Conservation (phyloP, 139 green algal genomes). For the Micractinium conductrix region DNA sequence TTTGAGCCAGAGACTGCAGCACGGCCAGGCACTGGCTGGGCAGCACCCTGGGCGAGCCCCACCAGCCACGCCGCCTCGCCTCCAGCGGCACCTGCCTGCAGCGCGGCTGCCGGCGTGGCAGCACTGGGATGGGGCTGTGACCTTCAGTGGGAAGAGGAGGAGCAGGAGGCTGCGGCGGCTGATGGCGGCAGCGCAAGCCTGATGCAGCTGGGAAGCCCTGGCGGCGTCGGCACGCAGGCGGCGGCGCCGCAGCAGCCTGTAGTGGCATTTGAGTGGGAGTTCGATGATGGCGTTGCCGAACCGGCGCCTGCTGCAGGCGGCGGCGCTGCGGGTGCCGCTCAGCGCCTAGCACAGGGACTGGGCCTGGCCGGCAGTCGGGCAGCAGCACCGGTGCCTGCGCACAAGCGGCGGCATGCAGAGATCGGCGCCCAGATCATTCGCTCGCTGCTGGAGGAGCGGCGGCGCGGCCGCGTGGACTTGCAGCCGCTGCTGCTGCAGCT, state of each 20-base stretch:
- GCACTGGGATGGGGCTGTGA: slow-evolving; percentile 10
- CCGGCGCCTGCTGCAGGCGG: background rate
- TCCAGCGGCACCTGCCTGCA: background rate
- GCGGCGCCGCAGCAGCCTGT: background rate
- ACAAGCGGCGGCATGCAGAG: slow-evolving; percentile 22
- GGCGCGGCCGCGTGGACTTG: slow-evolving; percentile 41
- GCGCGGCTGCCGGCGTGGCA: background rate
- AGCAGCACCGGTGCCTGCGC: background rate
- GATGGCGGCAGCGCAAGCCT: too few relatives aligned
- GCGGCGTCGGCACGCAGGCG: background rate
- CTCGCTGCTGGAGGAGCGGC: slow-evolving; percentile 47
- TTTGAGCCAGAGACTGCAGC: background rate
- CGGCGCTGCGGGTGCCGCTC: too few relatives aligned
- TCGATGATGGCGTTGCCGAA: slow-evolving; percentile 1
- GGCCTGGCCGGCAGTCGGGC: background rate
- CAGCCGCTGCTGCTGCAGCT: slow-evolving; percentile 48
- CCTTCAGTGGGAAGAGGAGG: slow-evolving; percentile 7
- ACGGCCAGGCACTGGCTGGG: background rate
- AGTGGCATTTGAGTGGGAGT: slow-evolving; percentile 7
- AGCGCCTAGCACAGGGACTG: background rate
- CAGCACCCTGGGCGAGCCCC: background rate
- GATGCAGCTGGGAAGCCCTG: too few relatives aligned
- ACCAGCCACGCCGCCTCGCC: background rate
- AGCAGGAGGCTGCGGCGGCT: background rate
- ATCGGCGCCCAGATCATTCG: background rate